Percentiles rank a stretch among this genome's conserved stretches.
These are phyloP conservation scores for Leccinum variicolor DNA, from an alignment of 768 basidiomycete genomes.

Conservation along the genomic window DNA sequence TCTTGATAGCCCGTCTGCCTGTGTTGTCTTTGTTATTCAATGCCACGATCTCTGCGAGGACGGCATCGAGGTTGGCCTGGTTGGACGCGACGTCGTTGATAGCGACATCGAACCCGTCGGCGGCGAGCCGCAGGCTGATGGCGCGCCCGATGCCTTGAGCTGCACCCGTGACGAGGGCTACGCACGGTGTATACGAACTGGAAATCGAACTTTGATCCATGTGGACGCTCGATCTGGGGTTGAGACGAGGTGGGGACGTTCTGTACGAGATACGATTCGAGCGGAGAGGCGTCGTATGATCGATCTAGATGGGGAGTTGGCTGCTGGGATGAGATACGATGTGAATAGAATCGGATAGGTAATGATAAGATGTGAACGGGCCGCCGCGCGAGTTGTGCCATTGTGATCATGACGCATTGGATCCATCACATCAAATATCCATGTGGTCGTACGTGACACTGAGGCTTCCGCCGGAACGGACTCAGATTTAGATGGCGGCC, in stretches of 20 bases:
- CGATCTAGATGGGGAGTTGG: not conserved
- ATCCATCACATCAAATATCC: not conserved
- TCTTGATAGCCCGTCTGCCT: not conserved
- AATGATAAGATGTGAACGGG: not conserved
- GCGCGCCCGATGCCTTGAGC: constrained; percentile 48
- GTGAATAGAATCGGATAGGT: not conserved
- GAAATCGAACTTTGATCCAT: not conserved
- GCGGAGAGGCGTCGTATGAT: not conserved
- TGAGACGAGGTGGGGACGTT: not conserved
- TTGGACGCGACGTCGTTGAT: constrained; percentile 38
- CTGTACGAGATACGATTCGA: not conserved
- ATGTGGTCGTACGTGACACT: not conserved
- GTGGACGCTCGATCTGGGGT: not conserved
- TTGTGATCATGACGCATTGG: not conserved
- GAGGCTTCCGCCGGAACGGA: not conserved
- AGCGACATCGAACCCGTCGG: constrained; percentile 41
- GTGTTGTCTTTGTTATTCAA: not conserved
- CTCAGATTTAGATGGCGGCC: not conserved
- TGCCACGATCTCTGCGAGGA: not conserved
- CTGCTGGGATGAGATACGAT: not conserved
- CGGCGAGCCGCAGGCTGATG: constrained; percentile 44
- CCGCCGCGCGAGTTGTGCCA: not conserved
- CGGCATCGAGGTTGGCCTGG: not conserved
- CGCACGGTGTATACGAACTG: constrained; percentile 5
- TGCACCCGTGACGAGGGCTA: constrained; percentile 44